A percentile compares a stretch with the other conserved stretches of the same genome.
Conservation (phyloP, 2,329 filamentous ascomycete genomes). For the Neopestalotiopsis rosae region DNA sequence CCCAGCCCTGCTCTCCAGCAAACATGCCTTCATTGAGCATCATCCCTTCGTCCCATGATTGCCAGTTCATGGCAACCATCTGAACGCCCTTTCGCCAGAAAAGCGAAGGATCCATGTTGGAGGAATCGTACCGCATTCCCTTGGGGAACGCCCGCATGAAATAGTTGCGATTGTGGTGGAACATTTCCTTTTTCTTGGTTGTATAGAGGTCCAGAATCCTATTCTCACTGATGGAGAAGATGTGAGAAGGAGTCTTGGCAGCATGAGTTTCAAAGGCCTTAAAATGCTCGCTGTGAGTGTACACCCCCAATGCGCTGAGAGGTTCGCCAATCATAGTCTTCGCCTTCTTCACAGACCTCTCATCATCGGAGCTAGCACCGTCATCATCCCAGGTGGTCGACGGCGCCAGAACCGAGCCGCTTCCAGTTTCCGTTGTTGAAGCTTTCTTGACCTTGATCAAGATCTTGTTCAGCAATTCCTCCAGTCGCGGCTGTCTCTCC, state of each 20-base stretch:
- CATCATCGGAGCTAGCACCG: constrained; percentile 50
- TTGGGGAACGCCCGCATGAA: constrained; percentile 94
- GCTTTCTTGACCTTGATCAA: constrained; percentile 78
- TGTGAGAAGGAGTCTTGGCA: constrained; percentile 65
- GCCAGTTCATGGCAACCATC: constrained; percentile 98
- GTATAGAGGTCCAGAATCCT: constrained; percentile 64
- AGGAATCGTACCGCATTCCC: constrained; percentile 78
- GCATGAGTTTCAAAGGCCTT: constrained; percentile 70
- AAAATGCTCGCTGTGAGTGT: constrained; percentile 86
- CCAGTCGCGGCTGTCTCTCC: constrained; percentile 69
- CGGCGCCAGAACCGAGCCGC: constrained; percentile 38
- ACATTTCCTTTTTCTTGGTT: constrained; percentile 76
- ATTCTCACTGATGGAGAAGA: constrained; percentile 89
- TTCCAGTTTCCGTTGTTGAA: constrained; percentile 37
- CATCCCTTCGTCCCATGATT: constrained; percentile 90
- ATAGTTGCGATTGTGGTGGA: constrained; percentile 84
- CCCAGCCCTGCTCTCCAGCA: constrained; percentile 81
- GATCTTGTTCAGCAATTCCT: constrained; percentile 79
- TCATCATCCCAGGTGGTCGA: constrained; percentile 41
- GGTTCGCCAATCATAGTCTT: constrained; percentile 71
- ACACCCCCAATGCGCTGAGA: constrained; percentile 79
- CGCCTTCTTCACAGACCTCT: constrained; percentile 48
- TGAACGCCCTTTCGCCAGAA: constrained; percentile 96
- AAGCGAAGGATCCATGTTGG: constrained; percentile 91
- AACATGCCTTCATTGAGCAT: constrained; percentile 99